Evolutionary conservation across 768 basidiomycete species (phyloP).

Genomic region (Hygrophorus pudorinus): DNA sequence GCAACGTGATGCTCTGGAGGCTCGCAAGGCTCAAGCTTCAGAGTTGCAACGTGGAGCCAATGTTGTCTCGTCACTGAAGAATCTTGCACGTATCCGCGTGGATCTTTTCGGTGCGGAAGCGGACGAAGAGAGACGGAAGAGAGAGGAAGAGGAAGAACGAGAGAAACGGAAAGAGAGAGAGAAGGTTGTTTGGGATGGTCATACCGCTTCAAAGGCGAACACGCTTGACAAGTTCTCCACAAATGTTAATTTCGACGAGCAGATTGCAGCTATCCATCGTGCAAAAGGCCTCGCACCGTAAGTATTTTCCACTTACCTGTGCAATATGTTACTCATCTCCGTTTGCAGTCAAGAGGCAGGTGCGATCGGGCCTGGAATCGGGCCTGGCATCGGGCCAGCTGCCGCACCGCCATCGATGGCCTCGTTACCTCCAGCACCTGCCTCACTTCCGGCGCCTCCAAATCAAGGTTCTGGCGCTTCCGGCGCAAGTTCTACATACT

Average conservation of each 20-base stretch:
- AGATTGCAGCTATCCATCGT: constrained; percentile 94
- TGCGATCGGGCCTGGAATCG: constrained; percentile 40
- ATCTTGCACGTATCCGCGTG: constrained; percentile 89
- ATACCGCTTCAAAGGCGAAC: constrained; percentile 86
- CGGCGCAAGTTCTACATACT: constrained; percentile 41
- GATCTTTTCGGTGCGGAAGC: constrained; percentile 95
- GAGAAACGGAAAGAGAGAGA: constrained; percentile 81
- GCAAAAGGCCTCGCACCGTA: constrained; percentile 85
- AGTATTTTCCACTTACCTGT: constrained; percentile 23
- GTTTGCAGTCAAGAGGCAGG: constrained; percentile 54
- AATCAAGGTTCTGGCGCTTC: constrained; percentile 29
- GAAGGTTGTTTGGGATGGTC: constrained; percentile 98
- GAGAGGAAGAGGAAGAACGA: constrained; percentile 79
- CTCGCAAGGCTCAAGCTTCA: constrained; percentile 81
- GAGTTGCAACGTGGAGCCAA: constrained; percentile 88
- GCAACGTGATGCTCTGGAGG: constrained; percentile 81
- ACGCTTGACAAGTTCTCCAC: constrained; percentile 91
- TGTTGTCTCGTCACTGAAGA: constrained; percentile 86
- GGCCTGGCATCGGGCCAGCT: constrained; percentile 80
- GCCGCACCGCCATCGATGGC: constrained; percentile 62
- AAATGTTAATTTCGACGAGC: constrained; percentile 92
- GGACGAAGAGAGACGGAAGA: constrained; percentile 83
- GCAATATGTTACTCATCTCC: constrained; percentile 9
- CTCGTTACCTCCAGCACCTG: constrained; percentile 55
- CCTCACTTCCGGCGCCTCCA: constrained; percentile 67